A percentile compares a stretch with the other conserved stretches of the same genome.
These are phyloP conservation scores for Mentha longifolia DNA, from an alignment of 257 asterid genomes.

Conservation along the genomic window DNA sequence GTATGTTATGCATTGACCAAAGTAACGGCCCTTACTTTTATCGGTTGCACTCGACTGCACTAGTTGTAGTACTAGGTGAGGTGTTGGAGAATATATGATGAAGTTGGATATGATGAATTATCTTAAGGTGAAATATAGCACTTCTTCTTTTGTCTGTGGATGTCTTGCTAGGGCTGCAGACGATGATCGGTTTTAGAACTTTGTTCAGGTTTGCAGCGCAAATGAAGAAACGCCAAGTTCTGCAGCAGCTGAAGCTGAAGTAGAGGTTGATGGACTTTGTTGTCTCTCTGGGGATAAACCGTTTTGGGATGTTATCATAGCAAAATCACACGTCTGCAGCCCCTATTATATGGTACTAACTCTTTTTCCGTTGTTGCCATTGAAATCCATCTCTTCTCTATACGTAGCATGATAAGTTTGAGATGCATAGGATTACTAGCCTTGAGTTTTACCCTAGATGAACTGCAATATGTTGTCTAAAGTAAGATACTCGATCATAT, in stretches of 20 bases:
- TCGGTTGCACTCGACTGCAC: neutral
- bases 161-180: too few relatives aligned
- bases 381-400: neutral
- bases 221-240: constrained; percentile 3
- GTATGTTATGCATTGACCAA: too few relatives aligned
- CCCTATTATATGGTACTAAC: constrained; percentile 35
- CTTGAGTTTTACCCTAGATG: too few relatives aligned
- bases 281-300: constrained; percentile 38
- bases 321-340: constrained; percentile 21
- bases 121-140: neutral
- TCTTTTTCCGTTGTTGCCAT: neutral
- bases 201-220: constrained; percentile 9
- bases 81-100: neutral
- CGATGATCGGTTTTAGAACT: neutral
- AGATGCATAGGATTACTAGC: neutral
- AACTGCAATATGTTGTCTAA: too few relatives aligned
- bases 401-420: neutral
- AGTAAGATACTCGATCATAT: neutral
- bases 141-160: too few relatives aligned
- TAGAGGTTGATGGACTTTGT: constrained; percentile 30
- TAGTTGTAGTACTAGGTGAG: neutral
- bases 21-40: neutral
- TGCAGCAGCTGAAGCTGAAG: constrained; percentile 11
- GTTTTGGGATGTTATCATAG: constrained; percentile 30
- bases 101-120: neutral